phyloP scores from a whole-genome alignment of 257 asterid genomes.

The Thymus quinquecostatus region DNA sequence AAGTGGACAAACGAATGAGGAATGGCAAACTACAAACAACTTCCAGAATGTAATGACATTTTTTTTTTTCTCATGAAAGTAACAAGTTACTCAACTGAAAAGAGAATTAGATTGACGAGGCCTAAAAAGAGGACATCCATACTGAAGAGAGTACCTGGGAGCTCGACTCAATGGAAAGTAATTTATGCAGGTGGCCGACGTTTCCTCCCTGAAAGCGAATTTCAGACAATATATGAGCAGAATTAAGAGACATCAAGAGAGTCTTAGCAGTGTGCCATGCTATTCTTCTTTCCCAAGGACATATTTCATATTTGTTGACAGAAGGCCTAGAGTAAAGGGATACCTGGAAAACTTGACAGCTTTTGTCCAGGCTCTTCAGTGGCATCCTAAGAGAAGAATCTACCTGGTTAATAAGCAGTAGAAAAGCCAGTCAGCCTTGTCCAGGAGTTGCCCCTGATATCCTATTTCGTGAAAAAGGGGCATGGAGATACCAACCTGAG shows the following conservation, averaged over 20 bases:
- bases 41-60: conserved; percentile 1
- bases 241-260: conserved; percentile 27
- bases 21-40: not conserved
- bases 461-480: conserved; percentile 12
- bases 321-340: conserved; percentile 14
- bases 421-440: conserved; percentile 5
- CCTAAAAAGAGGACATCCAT: conserved; percentile 4
- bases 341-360: conserved; percentile 92
- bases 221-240: conserved; percentile 21
- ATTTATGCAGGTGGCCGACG: conserved; percentile 92
- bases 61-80: not conserved
- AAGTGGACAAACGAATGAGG: conserved; percentile 20
- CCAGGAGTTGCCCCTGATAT: conserved; percentile 9
- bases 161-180: conserved; percentile 86
- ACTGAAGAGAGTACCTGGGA: conserved; percentile 73
- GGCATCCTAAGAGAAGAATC: conserved; percentile 69
- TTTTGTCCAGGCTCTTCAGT: conserved; percentile 46
- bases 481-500: conserved; percentile 61
- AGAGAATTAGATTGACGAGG: not conserved
- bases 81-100: not conserved
- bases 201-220: conserved; percentile 84
- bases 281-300: conserved; percentile 23
- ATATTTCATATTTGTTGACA: conserved; percentile 15
- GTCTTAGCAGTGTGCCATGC: conserved; percentile 22
- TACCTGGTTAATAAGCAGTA: conserved; percentile 57